Base-by-base conservation (phyloP, 768 basidiomycete species). In the Coprinopsis strossmayeri region DNA sequence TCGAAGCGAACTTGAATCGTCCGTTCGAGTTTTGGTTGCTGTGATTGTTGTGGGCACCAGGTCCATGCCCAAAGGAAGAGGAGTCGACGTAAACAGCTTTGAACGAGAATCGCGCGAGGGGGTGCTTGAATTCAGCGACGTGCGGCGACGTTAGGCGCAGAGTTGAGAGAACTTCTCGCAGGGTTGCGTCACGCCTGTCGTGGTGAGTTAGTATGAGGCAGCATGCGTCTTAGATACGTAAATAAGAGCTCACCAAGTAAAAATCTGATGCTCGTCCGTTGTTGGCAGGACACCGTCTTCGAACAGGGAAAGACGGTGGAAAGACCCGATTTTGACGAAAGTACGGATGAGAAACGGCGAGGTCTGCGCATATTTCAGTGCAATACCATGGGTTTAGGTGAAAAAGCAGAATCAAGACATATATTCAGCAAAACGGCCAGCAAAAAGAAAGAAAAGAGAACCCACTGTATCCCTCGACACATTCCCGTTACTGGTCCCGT, bases 251-350 rank as follows among this genome's bases (percentile, higher is more conserved):
- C 57, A 86, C 89, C 89, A 91, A 5, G 85, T 84, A 56, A 84
- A 91, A 27, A 91, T 65, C 59, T 90, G 87, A 40, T 87, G 83
- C 59, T 91, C 89, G 53, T 91, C 89, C 4, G 82, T 81, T 2
- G 82, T 82, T 5, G 89, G 89, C 2, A 86, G 70, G 2, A 77
- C 74, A 0, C 85, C 81, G 50, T 91, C 87, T 58, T 91, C 87
- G 55, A 91, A 91, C 48, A 87, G 71, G 2, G 71, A 65, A 20
- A 88, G 66, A 34, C 84, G 75, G 61, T 91, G 89, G 61, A 88
- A 89, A 30, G 78, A 69, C 17, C 86, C 87, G 32, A 87, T 78
- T 76, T 89, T 91, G 49, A 91, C 75, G 62, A 91, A 91, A 12
- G 87, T 72, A 43, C 89, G 78, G 28, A 91, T 80, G 46, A 91